Conservation (phyloP, 148 eudicot species). For the Vaccinium myrtillus region DNA sequence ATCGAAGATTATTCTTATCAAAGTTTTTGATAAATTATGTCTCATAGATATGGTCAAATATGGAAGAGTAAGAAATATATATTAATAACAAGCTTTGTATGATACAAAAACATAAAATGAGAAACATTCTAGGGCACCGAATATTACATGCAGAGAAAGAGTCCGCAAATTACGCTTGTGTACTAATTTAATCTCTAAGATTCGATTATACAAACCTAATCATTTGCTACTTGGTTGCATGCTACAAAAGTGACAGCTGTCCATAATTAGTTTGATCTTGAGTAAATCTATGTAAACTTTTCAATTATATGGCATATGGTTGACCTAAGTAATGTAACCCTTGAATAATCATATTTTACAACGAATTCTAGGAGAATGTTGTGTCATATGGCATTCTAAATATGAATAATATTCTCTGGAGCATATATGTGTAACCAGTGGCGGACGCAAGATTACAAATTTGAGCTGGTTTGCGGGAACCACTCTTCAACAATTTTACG, state of each 20-base stretch:
- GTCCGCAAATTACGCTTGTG: background rate
- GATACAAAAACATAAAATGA: background rate
- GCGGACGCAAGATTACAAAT: too few relatives aligned
- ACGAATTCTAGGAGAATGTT: background rate
- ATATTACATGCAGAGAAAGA: background rate
- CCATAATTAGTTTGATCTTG: background rate
- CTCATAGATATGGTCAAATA: background rate
- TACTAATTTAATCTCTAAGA: background rate
- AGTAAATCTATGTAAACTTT: background rate
- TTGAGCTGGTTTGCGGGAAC: too few relatives aligned
- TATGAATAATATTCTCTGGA: background rate
- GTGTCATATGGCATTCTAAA: background rate
- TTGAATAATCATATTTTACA: background rate
- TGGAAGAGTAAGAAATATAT: too few relatives aligned
- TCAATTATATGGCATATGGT: background rate
- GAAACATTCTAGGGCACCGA: background rate
- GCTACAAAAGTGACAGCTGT: slow-evolving; percentile 7
- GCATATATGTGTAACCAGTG: background rate
- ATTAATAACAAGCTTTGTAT: background rate
- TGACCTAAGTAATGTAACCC: slow-evolving; percentile 6
- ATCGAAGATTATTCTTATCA: too few relatives aligned
- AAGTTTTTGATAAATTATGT: slow-evolving; percentile 3
- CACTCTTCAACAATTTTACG: too few relatives aligned
- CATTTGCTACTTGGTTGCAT: slow-evolving; percentile 18
- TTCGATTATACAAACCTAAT: background rate